Evolutionary conservation across 2,329 filamentous ascomycete genomes (phyloP).

Genomic region (Mollisia scopiformis): DNA sequence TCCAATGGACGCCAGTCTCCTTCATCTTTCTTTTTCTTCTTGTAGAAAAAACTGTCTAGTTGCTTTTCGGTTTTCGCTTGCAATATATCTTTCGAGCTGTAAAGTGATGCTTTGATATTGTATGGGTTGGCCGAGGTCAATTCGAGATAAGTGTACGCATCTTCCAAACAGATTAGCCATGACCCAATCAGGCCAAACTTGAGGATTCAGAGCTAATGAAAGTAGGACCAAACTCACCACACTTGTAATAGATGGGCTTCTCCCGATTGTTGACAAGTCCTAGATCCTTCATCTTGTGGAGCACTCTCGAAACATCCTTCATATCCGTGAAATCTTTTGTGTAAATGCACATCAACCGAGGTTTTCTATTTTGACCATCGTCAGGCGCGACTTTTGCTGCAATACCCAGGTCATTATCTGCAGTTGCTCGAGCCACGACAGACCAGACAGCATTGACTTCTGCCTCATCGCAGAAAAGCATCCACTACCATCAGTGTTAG

Average conservation of each 20-base stretch:
- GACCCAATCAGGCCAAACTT: background rate
- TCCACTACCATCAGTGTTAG: slow-evolving; percentile 59
- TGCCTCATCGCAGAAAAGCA: slow-evolving; percentile 63
- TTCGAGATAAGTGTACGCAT: slow-evolving; percentile 70
- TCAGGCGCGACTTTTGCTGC: slow-evolving; percentile 73
- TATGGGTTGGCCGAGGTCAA: slow-evolving; percentile 64
- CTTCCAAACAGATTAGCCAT: slow-evolving; percentile 46
- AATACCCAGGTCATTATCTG: slow-evolving; percentile 70
- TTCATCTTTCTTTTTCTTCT: slow-evolving; percentile 23
- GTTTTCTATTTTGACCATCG: slow-evolving; percentile 42
- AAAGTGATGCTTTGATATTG: slow-evolving; percentile 62
- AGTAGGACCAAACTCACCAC: slow-evolving; percentile 28
- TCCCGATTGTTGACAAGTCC: slow-evolving; percentile 55
- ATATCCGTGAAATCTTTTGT: slow-evolving; percentile 73
- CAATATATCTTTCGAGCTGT: slow-evolving; percentile 48
- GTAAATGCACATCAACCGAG: slow-evolving; percentile 75
- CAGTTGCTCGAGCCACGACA: slow-evolving; percentile 66
- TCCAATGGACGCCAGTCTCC: slow-evolving; percentile 18
- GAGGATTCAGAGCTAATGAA: background rate
- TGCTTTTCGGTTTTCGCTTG: slow-evolving; percentile 14
- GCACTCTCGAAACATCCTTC: slow-evolving; percentile 69
- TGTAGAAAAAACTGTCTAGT: slow-evolving; percentile 19
- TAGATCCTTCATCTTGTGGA: slow-evolving; percentile 63
- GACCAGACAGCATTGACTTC: slow-evolving; percentile 68
- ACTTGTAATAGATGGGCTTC: slow-evolving; percentile 74